These are phyloP conservation scores for Ambrosia trifida DNA, from an alignment of 129 eudicot species.

Conservation along the genomic window DNA sequence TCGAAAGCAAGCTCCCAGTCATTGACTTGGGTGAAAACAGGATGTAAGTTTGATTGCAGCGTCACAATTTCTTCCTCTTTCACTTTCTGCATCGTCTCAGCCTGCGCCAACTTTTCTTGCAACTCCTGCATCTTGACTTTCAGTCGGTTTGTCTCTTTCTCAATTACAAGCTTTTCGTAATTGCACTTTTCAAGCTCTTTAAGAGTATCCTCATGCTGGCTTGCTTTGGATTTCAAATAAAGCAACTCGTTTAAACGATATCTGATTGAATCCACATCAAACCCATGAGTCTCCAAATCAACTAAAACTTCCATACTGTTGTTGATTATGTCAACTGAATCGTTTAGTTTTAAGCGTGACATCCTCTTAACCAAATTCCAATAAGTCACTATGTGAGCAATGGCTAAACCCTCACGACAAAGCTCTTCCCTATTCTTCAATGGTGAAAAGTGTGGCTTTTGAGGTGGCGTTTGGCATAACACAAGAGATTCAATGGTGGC, in stretches of 20 bases:
- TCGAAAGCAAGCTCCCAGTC: slow-evolving; percentile 15
- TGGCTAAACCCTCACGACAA: slow-evolving; percentile 42
- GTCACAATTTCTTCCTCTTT: neutral
- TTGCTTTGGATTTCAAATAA: slow-evolving; percentile 5
- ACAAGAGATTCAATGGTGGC: slow-evolving; percentile 31
- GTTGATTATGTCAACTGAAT: slow-evolving; percentile 21
- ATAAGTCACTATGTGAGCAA: slow-evolving; percentile 32
- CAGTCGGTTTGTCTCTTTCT: neutral
- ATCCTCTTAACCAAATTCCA: slow-evolving; percentile 14
- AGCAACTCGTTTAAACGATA: slow-evolving; percentile 20
- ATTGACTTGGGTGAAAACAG: neutral
- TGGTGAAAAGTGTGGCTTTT: slow-evolving; percentile 38
- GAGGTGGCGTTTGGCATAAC: slow-evolving; percentile 16
- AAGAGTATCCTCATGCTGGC: neutral
- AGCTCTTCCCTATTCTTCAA: slow-evolving; percentile 16
- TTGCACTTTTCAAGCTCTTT: slow-evolving; percentile 7
- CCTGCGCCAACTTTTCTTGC: slow-evolving; percentile 12
- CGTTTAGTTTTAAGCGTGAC: slow-evolving; percentile 20
- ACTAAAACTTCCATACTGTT: slow-evolving; percentile 27
- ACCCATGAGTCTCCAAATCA: slow-evolving; percentile 41
- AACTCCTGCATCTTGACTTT: slow-evolving; percentile 10
- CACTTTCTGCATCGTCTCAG: neutral
- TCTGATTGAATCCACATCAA: slow-evolving; percentile 30
- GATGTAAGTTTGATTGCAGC: slow-evolving; percentile 11
- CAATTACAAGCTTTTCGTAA: slow-evolving; percentile 15